Base-by-base conservation (phyloP, 2,329 filamentous ascomycete genomes). In the Aspergillus puulaauensis region DNA sequence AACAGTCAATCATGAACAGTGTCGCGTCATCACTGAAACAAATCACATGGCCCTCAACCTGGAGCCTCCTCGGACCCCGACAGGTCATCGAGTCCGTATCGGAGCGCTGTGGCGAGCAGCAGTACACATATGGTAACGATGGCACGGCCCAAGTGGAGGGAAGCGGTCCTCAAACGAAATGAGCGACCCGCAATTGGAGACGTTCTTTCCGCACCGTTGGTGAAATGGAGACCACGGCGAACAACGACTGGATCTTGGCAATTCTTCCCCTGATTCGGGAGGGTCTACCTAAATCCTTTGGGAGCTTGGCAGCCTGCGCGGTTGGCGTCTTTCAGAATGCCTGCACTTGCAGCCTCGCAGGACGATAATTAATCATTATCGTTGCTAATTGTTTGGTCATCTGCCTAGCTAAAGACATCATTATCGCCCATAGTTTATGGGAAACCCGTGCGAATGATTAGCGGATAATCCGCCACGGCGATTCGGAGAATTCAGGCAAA, bases 121-220 rank as follows among this genome's bases (percentile, higher is more conserved):
- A 9, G 27, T 11, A 9, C 27, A 43, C 61, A 66, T 58, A 65
- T 63, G 61, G 61, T 54, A 62, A 51, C 47, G 48, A 59, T 46
- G 43, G 52, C 52, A 37, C 27, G 44, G 31, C 56, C 61, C 60
- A 62, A 63, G 62, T 66, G 64, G 65, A 61, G 37, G 40, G 58
- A 33, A 39, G 55, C 40, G 51, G 53, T 57, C 58, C 61, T 60
- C 27, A 52, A 57, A 45, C 47, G 52, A 65, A 65, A 65, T 64
- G 60, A 65, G 55, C 62, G 37, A 57, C 54, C 64, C 64, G 65
- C 65, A 59, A 51, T 59, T 54, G 60, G 52, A 47, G 54, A 53
- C 40, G 54, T 64, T 64, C 62, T 64, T 62, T 66, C 62, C 57
- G 57, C 58, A 51, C 61, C 60, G 63, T 65, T 65, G 61, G 56